phyloP scores from a whole-genome alignment of 305 asterid genomes.

The Fraxinus albicans region DNA sequence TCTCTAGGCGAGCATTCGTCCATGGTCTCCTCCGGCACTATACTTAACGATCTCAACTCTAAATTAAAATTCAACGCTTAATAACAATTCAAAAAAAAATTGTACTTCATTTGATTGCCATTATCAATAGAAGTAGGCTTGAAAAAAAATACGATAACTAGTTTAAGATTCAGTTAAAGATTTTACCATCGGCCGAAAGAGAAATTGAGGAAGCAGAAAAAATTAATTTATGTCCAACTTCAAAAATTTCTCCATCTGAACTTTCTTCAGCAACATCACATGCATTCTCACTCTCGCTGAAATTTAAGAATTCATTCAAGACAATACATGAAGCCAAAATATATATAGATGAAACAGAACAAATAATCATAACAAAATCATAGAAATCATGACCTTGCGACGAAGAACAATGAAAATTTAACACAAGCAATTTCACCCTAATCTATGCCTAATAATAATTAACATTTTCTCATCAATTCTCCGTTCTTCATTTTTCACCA shows the following conservation, averaged over 20 bases:
- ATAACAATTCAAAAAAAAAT: not conserved
- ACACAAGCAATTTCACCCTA: not conserved
- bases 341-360: not conserved
- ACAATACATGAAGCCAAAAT: not conserved
- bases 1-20: slow-evolving; percentile 29
- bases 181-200: slow-evolving; percentile 67
- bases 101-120: not conserved
- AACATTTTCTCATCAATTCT: not conserved
- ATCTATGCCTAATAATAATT: not conserved
- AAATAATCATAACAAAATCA: not conserved
- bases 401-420: not conserved
- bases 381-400: not conserved
- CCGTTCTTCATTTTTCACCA: not conserved
- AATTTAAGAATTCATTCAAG: slow-evolving; percentile 14
- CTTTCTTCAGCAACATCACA: slow-evolving; percentile 39
- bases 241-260: slow-evolving; percentile 49
- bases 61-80: not conserved
- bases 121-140: not conserved
- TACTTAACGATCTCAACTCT: slow-evolving; percentile 25
- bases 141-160: not conserved
- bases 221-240: slow-evolving; percentile 53
- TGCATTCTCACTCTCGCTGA: slow-evolving; percentile 52
- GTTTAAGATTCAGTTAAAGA: not conserved
- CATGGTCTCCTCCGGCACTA: slow-evolving; percentile 27
- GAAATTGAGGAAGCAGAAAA: slow-evolving; percentile 73